These are phyloP conservation scores for Elsinoe perseae DNA, from an alignment of 2,329 filamentous ascomycete species.

Conservation along the genomic window DNA sequence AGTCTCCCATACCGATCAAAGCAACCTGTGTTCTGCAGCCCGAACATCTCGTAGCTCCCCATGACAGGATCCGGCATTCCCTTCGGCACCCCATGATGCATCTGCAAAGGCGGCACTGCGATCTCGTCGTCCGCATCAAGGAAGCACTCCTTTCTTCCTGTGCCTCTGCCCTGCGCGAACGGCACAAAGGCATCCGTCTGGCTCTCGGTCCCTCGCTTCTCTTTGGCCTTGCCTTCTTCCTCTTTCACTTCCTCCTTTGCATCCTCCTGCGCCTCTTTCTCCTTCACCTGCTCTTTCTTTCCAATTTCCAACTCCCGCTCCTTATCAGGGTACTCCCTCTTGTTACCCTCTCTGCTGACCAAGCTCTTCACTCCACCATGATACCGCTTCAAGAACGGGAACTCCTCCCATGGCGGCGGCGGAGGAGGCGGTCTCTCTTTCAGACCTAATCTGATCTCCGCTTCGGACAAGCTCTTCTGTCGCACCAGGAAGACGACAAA, in stretches of 20 bases:
- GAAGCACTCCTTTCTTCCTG: constrained; percentile 52
- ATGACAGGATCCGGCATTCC: constrained; percentile 79
- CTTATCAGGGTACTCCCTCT: constrained; percentile 70
- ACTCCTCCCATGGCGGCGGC: constrained; percentile 75
- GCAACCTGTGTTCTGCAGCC: constrained; percentile 75
- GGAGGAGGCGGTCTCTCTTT: constrained; percentile 48
- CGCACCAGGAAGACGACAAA: constrained; percentile 69
- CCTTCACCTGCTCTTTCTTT: constrained; percentile 26
- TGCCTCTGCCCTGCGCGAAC: constrained; percentile 46
- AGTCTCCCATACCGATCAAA: constrained; percentile 86
- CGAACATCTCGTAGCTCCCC: constrained; percentile 78
- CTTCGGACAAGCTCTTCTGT: constrained; percentile 32
- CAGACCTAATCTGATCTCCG: constrained; percentile 48
- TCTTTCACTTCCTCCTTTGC: constrained; percentile 22
- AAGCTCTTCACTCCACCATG: constrained; percentile 76
- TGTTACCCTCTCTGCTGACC: constrained; percentile 57
- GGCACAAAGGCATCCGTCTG: constrained; percentile 52
- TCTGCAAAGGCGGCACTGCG: constrained; percentile 60
- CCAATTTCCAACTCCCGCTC: constrained; percentile 37
- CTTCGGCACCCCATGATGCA: constrained; percentile 67
- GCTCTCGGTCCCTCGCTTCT: constrained; percentile 35
- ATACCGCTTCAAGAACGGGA: constrained; percentile 78
- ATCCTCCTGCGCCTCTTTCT: constrained; percentile 20
- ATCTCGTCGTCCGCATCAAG: constrained; percentile 60
- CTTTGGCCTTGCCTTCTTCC: background rate